Evolutionary conservation across 2,329 filamentous ascomycete genomes (phyloP), one percentile per base, ranked within the genome.

Genomic region (Colletotrichum paranaense): DNA sequence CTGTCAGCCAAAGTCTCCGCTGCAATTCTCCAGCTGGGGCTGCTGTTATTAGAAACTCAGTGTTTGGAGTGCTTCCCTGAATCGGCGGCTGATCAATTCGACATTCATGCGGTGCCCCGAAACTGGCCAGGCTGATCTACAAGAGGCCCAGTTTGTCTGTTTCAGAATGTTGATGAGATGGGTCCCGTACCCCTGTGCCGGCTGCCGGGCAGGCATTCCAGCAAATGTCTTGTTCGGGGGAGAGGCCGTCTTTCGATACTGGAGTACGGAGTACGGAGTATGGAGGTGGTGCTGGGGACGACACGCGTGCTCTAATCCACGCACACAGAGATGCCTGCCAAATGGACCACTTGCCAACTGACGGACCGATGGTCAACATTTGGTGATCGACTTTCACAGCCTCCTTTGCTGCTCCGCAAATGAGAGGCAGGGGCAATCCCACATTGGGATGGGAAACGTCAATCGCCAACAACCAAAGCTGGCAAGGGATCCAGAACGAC

Each of bases 141-240:
- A 68, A 63, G 56, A 75, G 72, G 68, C 63, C 72, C 74, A 72
- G 67, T 68, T 49, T 59, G 26, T 57, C 26, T 71, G 74, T 75
- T 75, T 75, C 74, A 75, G 67, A 72, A n/a, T 63, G 49, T 55
- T 71, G 67, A 65, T 60, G 58, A 62, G 46, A 62, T 68, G 72
- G 72, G 49, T 55, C 58, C 30, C 19, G 24, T 26, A 72, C 49
- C 70, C 70, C 55, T 72, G 65, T 55, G 30, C 59, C 26, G 42
- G 59, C 30, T 63, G 59, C 28, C 53, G 66, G 38, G 24, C 55
- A 63, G 24, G 32, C 66, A 28, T 30, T 64, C 30, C 30, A 70
- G 38, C 30, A 70, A 28, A 28, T 53, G 53, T 65, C 67, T 69
- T 49, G 53, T 65, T 69, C 38, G 16, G 53, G 52, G 60, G 65